These are phyloP conservation scores for Colletotrichum tropicicola DNA, from an alignment of 2,329 filamentous ascomycete species.

Conservation along the genomic window DNA sequence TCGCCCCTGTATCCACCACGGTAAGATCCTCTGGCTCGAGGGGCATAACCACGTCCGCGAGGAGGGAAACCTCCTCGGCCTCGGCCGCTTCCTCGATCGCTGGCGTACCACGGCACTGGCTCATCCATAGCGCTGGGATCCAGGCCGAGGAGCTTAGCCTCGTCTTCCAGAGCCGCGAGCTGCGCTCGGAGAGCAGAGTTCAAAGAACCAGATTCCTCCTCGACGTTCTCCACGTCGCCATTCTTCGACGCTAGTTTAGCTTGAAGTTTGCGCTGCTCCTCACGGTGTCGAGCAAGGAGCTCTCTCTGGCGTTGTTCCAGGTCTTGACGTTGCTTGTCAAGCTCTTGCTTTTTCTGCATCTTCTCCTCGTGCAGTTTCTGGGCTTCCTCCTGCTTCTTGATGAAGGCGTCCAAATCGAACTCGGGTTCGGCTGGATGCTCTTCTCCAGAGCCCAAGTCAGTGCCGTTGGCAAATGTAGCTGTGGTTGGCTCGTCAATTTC, in stretches of 20 bases:
- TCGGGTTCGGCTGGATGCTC: conserved; percentile 52
- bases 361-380: conserved; percentile 76
- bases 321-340: conserved; percentile 69
- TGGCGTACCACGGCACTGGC: conserved; percentile 38
- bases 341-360: conserved; percentile 67
- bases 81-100: conserved; percentile 48
- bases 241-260: conserved; percentile 66
- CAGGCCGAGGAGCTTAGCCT: conserved; percentile 75
- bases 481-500: conserved; percentile 48
- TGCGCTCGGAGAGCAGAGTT: conserved; percentile 76
- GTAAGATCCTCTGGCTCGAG: conserved; percentile 49
- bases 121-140: conserved; percentile 64
- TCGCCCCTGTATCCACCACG: conserved; percentile 51
- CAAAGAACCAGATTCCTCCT: conserved; percentile 2
- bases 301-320: conserved; percentile 72
- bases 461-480: conserved; percentile 34
- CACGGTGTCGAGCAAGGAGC: conserved; percentile 69
- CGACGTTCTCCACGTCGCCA: conserved; percentile 36
- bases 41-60: conserved; percentile 45
- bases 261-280: conserved; percentile 69
- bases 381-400: conserved; percentile 74
- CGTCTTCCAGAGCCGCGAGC: conserved; percentile 76
- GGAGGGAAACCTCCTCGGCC: conserved; percentile 48
- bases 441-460: not conserved
- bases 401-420: conserved; percentile 76